Evolutionary conservation across 2,329 filamentous ascomycete genomes (phyloP), one percentile per base, ranked within the genome.

Genomic region (Alternaria burnsii): DNA sequence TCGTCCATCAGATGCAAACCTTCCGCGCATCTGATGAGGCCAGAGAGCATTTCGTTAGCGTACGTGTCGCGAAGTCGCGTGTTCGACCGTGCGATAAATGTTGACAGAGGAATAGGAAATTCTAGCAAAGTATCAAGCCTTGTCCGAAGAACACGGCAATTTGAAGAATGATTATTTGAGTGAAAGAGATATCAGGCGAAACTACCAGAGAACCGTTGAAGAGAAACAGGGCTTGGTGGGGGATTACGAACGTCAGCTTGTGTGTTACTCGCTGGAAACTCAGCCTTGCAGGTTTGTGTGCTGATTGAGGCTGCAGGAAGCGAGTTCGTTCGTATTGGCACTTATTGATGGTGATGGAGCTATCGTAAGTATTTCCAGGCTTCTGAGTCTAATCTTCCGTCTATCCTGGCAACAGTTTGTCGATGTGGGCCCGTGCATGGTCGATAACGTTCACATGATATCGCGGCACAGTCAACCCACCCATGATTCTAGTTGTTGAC

Each of bases 321-420:
- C 66, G 9, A 81, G 75, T 61, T 78, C 81, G 18, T 84, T 84
- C 59, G 80, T 81, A 12, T 68, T 83, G 68, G 80, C 76, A 40
- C 69, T 84, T 47, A 80, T 84, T 47, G 82, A 84, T 70, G 82
- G 82, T n/a, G 82, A 84, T 71, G 82, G 82, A 24, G 81, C 80
- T 64, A 75, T 82, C 53, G 80, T 81, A 70, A 71, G 78, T 74
- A 3, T n/a, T 26, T 42, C 46, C 20, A 11, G 12, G 40, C 34
- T 12, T 18, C 28, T 8, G 22, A 53, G 12, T 46, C 9, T 2
- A 12, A 16, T 24, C 40, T 36, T 11, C 16, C 28, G 2, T 9
- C 12, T 28, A 11, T 30, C 32, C 32, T 24, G 22, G 28, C 26
- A 41, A 38, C 52, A 24, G n/a, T 18, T 34, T 12, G 4, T 26